These are phyloP conservation scores for Jatropha multifida DNA, from an alignment of 441 rosid genomes.

Conservation along the genomic window DNA sequence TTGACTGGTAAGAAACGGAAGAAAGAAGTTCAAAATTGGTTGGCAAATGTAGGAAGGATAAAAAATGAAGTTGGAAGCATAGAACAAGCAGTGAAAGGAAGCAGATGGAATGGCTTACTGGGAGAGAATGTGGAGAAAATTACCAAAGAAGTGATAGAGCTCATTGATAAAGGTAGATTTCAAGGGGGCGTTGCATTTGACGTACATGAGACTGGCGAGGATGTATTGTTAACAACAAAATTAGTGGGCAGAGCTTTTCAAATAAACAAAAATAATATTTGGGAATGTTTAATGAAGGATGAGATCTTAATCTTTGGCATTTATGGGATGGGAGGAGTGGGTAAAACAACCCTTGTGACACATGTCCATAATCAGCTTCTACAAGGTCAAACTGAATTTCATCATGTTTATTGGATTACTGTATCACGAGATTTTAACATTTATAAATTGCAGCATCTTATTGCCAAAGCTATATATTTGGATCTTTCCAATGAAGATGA, in stretches of 20 bases:
- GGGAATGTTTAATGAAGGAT: slow-evolving; percentile 12
- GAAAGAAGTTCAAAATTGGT: slow-evolving; percentile 18
- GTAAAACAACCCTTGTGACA: slow-evolving; percentile 16
- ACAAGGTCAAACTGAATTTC: too few relatives aligned
- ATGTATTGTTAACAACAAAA: background rate
- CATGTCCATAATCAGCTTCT: too few relatives aligned
- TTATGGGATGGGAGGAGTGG: slow-evolving; percentile 17
- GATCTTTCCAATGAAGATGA: background rate
- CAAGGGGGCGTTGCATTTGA: background rate
- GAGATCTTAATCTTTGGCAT: slow-evolving; percentile 8
- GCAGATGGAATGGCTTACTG: background rate
- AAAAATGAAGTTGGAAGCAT: background rate
- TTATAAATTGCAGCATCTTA: too few relatives aligned
- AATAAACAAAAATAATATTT: slow-evolving; percentile 7
- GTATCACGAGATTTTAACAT: too few relatives aligned
- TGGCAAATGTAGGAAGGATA: slow-evolving; percentile 1
- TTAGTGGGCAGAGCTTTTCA: slow-evolving; percentile 5
- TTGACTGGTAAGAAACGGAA: slow-evolving; percentile 1
- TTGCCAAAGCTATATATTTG: too few relatives aligned
- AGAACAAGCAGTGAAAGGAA: background rate
- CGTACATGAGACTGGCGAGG: background rate
- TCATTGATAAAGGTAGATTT: slow-evolving; percentile 10
- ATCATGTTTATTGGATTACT: too few relatives aligned
- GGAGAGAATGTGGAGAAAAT: background rate
- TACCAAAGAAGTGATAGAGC: background rate